Evolutionary conservation across 2,329 filamentous ascomycete genomes (phyloP).

Genomic region (Helicocarpus griseus): DNA sequence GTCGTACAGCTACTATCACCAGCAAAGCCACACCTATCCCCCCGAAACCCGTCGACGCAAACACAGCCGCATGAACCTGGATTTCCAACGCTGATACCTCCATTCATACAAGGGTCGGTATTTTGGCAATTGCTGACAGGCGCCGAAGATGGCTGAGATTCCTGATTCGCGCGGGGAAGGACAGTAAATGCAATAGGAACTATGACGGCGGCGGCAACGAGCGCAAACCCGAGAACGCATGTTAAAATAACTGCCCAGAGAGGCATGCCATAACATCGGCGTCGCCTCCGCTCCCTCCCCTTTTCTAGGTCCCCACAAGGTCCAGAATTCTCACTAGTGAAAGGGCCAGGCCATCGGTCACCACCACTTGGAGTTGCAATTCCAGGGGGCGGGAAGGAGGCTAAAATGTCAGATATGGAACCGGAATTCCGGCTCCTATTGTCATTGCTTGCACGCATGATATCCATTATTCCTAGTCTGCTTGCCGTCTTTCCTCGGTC

Average conservation of each 20-base stretch:
- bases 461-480: slow-evolving; percentile 44
- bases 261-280: slow-evolving; percentile 75
- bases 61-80: slow-evolving; percentile 69
- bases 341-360: slow-evolving; percentile 30
- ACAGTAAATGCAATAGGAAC: slow-evolving; percentile 61
- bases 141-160: slow-evolving; percentile 21
- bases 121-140: slow-evolving; percentile 19
- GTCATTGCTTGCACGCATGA: slow-evolving; percentile 27
- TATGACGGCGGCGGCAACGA: slow-evolving; percentile 72
- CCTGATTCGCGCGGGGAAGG: slow-evolving; percentile 41
- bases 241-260: slow-evolving; percentile 65
- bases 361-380: slow-evolving; percentile 37
- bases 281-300: slow-evolving; percentile 27
- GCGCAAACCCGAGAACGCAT: slow-evolving; percentile 55
- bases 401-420: slow-evolving; percentile 55
- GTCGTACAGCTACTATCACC: slow-evolving; percentile 48
- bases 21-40: slow-evolving; percentile 44
- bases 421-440: slow-evolving; percentile 35
- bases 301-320: slow-evolving; percentile 13
- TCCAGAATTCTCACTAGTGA: slow-evolving; percentile 26
- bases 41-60: slow-evolving; percentile 80
- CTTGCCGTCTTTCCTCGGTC: slow-evolving; percentile 67
- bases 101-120: slow-evolving; percentile 62
- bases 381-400: slow-evolving; percentile 53
- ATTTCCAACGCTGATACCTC: slow-evolving; percentile 64